Evolutionary conservation across 1,139 yeast species (phyloP), one percentile per base, ranked within the genome.

Genomic region (Geotrichum candidum): DNA sequence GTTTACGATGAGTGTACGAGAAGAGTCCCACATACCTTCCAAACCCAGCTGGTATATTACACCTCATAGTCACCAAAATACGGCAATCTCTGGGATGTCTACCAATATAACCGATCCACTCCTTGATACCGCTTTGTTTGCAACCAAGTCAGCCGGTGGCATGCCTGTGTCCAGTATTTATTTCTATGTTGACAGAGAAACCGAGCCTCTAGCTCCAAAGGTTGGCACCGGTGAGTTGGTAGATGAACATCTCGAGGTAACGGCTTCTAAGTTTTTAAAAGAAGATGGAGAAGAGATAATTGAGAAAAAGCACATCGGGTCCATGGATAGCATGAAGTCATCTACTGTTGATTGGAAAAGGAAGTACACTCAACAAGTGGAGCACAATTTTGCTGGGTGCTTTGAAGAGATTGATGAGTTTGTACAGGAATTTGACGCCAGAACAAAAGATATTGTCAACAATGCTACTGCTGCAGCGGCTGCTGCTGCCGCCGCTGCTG

Each of bases 11-110:
- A 57, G 60, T 46, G n/a, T 60, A 25, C 62, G 62, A 4, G 48
- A 54, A 15, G 53, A 50, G 38, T 60, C 62, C 1, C 56, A 53
- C 25, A 56, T 60, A 2, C 58, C 62, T 11, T 59, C 62, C n/a
- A 56, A 60, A 41, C 62, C 62, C n/a, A 60, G 62, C 51, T 60
- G 62, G 62, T 60, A 60, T 31, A 45, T 53, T 53, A 56, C 62
- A 2, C 50, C 62, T 10, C 54, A 60, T 45, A 58, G 57, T 11
- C 57, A 46, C 18, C 3, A 53, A 18, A 55, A n/a, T n/a, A 41
- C 22, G 9, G 11, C 57, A 27, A 18, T 48, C 22, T 3, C 48
- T n/a, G 22, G n/a, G 7, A 41, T 15, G 18, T 41, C 22, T 15
- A 41, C 46, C n/a, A 41, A n/a, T 41, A 15, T n/a, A 4, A n/a